A percentile compares a stretch with the other conserved stretches of the same genome.
These are phyloP conservation scores for Lichtheimia ramosa DNA, from an alignment of 371 early-diverging fungal genomes.

Conservation along the genomic window DNA sequence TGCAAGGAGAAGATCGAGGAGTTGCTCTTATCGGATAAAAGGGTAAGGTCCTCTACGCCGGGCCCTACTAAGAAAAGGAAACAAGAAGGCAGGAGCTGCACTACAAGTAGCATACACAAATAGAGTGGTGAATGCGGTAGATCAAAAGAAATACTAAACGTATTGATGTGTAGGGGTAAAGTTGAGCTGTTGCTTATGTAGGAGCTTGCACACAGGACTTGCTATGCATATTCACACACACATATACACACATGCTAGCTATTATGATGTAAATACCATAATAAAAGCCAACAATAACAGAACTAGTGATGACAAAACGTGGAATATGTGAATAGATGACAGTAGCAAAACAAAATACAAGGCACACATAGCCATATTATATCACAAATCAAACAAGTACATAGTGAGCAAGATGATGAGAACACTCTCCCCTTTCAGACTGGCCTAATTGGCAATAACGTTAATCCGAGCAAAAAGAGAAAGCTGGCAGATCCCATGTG, in stretches of 20 bases:
- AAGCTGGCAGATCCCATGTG: not conserved
- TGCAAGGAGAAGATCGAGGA: not conserved
- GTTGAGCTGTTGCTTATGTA: too few species aligned
- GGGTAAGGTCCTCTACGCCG: conserved; percentile 4
- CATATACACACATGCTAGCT: too few species aligned
- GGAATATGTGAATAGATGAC: too few species aligned
- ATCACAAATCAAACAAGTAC: too few species aligned
- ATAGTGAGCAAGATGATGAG: too few species aligned
- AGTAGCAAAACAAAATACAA: too few species aligned
- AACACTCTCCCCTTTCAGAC: not conserved
- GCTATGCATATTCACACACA: too few species aligned
- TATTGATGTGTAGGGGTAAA: not conserved
- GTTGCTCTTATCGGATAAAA: conserved; percentile 7
- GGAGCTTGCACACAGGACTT: too few species aligned
- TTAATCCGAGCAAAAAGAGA: not conserved
- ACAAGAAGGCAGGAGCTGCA: not conserved
- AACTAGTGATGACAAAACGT: too few species aligned
- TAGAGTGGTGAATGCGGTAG: not conserved
- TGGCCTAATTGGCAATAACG: conserved; percentile 4
- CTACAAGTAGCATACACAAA: not conserved
- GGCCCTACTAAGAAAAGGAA: conserved; percentile 9
- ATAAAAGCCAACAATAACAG: too few species aligned
- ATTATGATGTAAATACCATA: too few species aligned
- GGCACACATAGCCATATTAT: too few species aligned
- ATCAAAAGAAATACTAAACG: not conserved